Percentiles rank a stretch among this genome's conserved stretches.
phyloP scores from a whole-genome alignment of 768 basidiomycete genomes.

The Trametes punicea region DNA sequence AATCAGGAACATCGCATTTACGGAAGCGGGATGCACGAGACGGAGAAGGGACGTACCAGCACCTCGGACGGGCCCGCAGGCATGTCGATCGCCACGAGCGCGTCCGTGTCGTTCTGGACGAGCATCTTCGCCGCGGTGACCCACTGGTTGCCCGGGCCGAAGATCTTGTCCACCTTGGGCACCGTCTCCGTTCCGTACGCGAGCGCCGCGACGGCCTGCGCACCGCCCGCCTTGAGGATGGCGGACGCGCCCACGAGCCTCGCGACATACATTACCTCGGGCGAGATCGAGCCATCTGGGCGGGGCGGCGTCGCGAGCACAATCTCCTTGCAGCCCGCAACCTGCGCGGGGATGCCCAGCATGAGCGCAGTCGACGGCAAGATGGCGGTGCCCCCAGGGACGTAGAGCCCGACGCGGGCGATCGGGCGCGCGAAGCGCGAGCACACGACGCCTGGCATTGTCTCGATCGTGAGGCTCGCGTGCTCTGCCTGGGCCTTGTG shows the following conservation, averaged over 20 bases:
- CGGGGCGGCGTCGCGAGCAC: slow-evolving; percentile 96
- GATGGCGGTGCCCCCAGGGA: slow-evolving; percentile 95
- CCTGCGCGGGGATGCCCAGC: slow-evolving; percentile 97
- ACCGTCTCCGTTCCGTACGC: slow-evolving; percentile 95
- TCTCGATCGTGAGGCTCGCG: slow-evolving; percentile 77
- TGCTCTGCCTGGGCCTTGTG: slow-evolving; percentile 83
- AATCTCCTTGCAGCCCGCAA: slow-evolving; percentile 89
- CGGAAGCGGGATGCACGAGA: neutral
- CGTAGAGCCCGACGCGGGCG: slow-evolving; percentile 91
- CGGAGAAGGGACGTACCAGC: slow-evolving; percentile 57
- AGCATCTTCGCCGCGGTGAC: slow-evolving; percentile 99
- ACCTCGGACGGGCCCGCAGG: slow-evolving; percentile 98
- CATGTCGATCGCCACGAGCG: slow-evolving; percentile 97
- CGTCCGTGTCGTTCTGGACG: slow-evolving; percentile 97
- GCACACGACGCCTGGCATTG: slow-evolving; percentile 97
- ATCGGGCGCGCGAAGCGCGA: slow-evolving; percentile 95
- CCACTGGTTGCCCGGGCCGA: slow-evolving; percentile 99
- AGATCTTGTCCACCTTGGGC: slow-evolving; percentile 98
- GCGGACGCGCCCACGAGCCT: slow-evolving; percentile 85
- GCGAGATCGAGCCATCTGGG: slow-evolving; percentile 87
- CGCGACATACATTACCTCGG: slow-evolving; percentile 97
- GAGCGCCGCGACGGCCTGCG: slow-evolving; percentile 92
- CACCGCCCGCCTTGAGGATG: slow-evolving; percentile 93
- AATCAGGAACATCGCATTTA: neutral
- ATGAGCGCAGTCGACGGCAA: slow-evolving; percentile 96